Percentiles rank a stretch among this genome's conserved stretches.
phyloP scores from a whole-genome alignment of 2,329 filamentous ascomycete genomes.

The Cladophialophora chaetospira region DNA sequence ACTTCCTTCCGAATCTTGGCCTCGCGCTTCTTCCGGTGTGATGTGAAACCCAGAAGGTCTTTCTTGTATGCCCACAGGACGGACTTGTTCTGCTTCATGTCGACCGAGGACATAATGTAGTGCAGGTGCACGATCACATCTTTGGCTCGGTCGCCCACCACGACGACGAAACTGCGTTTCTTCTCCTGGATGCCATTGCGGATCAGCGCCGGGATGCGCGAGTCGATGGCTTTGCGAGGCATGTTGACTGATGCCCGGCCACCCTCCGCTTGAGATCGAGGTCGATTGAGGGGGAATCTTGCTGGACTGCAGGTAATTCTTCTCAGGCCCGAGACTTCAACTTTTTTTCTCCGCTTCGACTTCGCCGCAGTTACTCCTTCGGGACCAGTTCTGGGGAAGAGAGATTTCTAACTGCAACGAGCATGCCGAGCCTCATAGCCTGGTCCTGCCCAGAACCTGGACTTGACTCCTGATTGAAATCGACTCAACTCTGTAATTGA shows the following conservation, averaged over 20 bases:
- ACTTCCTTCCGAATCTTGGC: slow-evolving; percentile 98
- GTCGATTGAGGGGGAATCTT: background rate
- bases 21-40: slow-evolving; percentile 97
- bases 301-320: background rate
- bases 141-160: slow-evolving; percentile 91
- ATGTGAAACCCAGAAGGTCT: slow-evolving; percentile 90
- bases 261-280: slow-evolving; percentile 18
- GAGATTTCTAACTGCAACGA: no score
- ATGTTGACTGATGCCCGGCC: slow-evolving; percentile 34
- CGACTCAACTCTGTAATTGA: background rate
- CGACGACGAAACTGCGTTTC: slow-evolving; percentile 96
- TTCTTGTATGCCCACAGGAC: slow-evolving; percentile 99
- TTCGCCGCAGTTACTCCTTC: slow-evolving; percentile 21
- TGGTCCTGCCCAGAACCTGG: no score
- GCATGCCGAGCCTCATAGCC: no score
- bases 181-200: slow-evolving; percentile 90
- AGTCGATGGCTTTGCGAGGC: slow-evolving; percentile 66
- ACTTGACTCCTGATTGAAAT: background rate
- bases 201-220: slow-evolving; percentile 87
- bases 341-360: background rate
- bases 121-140: slow-evolving; percentile 95
- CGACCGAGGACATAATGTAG: slow-evolving; percentile 86
- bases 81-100: slow-evolving; percentile 93
- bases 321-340: background rate
- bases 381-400: background rate